phyloP scores from a whole-genome alignment of 2,329 filamentous ascomycete genomes.

The Cercospora brassicicola region DNA sequence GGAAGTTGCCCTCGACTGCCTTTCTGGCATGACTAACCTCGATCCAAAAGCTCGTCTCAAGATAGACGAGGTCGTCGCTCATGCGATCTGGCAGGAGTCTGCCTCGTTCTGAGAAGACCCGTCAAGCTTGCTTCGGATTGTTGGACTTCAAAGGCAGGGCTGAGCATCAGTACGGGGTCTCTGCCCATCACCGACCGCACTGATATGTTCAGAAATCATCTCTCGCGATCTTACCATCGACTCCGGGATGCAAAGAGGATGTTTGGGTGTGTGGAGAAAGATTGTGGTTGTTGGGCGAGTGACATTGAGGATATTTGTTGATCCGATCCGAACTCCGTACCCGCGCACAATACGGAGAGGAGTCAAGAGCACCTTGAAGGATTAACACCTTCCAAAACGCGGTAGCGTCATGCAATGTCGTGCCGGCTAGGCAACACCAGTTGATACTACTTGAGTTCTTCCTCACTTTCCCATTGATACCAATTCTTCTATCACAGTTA shows the following conservation, averaged over 20 bases:
- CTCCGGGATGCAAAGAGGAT: too few relatives aligned
- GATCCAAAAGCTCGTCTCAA: slow-evolving; percentile 39
- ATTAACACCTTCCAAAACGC: background rate
- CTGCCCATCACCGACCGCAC: too few relatives aligned
- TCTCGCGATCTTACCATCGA: too few relatives aligned
- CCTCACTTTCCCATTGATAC: background rate
- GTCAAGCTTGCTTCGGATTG: too few relatives aligned
- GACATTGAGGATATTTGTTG: background rate
- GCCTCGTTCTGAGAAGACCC: too few relatives aligned
- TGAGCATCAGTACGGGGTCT: too few relatives aligned
- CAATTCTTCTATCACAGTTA: background rate
- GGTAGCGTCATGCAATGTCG: background rate
- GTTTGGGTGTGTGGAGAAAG: too few relatives aligned
- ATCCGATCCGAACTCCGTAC: background rate
- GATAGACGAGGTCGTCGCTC: slow-evolving; percentile 40
- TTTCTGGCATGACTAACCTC: slow-evolving; percentile 36
- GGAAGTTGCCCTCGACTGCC: too few relatives aligned
- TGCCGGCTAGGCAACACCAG: background rate
- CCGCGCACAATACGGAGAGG: background rate
- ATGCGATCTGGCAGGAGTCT: slow-evolving; percentile 35
- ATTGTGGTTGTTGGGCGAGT: too few relatives aligned
- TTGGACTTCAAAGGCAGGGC: too few relatives aligned
- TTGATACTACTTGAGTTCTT: background rate
- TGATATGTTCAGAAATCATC: too few relatives aligned
- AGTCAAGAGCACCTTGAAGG: background rate